Percentiles rank a stretch among this genome's conserved stretches.
These are phyloP conservation scores for Prototheca wickerhamii DNA, from an alignment of 163 green algal species.

Conservation along the genomic window DNA sequence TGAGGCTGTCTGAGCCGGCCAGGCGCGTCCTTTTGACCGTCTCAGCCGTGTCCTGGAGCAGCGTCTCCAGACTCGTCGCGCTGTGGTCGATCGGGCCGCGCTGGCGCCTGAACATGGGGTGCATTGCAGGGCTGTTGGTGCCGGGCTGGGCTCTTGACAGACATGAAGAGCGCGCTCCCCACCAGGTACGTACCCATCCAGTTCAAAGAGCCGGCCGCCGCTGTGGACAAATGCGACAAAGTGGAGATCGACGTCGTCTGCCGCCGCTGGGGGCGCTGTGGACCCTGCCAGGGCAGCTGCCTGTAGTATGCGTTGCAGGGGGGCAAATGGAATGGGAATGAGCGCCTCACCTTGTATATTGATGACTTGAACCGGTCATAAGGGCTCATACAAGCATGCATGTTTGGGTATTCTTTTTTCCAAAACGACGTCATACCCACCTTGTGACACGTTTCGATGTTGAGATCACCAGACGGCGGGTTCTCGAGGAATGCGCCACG, in stretches of 20 bases:
- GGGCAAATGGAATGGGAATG: too few relatives aligned
- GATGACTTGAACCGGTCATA: too few relatives aligned
- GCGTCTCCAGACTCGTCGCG: conserved; percentile 27
- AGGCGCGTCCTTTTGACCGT: conserved; percentile 66
- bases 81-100: conserved; percentile 64
- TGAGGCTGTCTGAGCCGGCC: conserved; percentile 41
- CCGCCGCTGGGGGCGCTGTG: conserved; percentile 50
- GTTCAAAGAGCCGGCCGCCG: conserved; percentile 12
- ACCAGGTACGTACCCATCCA: conserved; percentile 17
- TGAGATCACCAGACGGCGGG: conserved; percentile 53
- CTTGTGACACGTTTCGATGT: conserved; percentile 73
- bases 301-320: conserved; percentile 24
- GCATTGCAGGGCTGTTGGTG: not conserved
- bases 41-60: conserved; percentile 53
- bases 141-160: not conserved
- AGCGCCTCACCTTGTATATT: too few relatives aligned
- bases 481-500: conserved; percentile 64
- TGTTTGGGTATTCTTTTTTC: too few relatives aligned
- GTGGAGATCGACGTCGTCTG: conserved; percentile 62
- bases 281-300: conserved; percentile 51
- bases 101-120: conserved; percentile 27
- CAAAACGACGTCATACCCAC: too few relatives aligned
- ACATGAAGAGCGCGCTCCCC: not conserved
- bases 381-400: too few relatives aligned
- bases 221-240: conserved; percentile 63